Evolutionary conservation across 345 rosid genomes (phyloP).

Genomic region (Hirschfeldia incana): DNA sequence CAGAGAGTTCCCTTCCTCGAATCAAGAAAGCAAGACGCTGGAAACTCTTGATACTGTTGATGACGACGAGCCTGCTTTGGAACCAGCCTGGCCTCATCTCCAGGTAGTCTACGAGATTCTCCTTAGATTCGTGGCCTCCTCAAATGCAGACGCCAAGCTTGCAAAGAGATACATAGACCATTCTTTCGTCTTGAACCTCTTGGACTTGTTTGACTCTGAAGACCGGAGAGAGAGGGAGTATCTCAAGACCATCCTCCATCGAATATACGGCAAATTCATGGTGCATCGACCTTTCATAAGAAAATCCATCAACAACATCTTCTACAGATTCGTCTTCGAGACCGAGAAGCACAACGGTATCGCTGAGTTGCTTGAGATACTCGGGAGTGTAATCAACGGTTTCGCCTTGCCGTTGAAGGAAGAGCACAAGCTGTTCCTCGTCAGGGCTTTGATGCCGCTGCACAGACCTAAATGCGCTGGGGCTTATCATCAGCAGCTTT

Average conservation of each 20-base stretch:
- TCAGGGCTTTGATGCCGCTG: conserved; percentile 75
- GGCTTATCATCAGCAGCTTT: conserved; percentile 74
- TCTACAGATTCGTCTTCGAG: conserved; percentile 69
- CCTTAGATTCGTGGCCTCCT: conserved; percentile 59
- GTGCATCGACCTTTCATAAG: conserved; percentile 68
- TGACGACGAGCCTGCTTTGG: conserved; percentile 60
- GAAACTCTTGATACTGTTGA: conserved; percentile 53
- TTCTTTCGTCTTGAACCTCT: conserved; percentile 59
- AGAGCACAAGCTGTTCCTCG: conserved; percentile 79
- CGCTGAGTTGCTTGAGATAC: conserved; percentile 77
- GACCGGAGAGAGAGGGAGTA: conserved; percentile 73
- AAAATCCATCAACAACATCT: conserved; percentile 68
- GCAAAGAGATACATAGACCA: conserved; percentile 65
- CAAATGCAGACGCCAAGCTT: conserved; percentile 64
- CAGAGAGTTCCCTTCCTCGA: conserved; percentile 50
- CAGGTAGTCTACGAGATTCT: conserved; percentile 67
- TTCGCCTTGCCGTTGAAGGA: conserved; percentile 85
- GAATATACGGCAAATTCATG: conserved; percentile 70
- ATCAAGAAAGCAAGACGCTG: conserved; percentile 44
- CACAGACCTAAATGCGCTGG: conserved; percentile 73
- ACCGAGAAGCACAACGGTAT: conserved; percentile 70
- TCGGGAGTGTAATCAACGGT: conserved; percentile 80
- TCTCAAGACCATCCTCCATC: conserved; percentile 62
- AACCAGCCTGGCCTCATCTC: conserved; percentile 69
- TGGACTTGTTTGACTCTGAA: conserved; percentile 69